Evolutionary conservation across 305 asterid species (phyloP), one percentile per base, ranked within the genome.

Genomic region (Withania somnifera): DNA sequence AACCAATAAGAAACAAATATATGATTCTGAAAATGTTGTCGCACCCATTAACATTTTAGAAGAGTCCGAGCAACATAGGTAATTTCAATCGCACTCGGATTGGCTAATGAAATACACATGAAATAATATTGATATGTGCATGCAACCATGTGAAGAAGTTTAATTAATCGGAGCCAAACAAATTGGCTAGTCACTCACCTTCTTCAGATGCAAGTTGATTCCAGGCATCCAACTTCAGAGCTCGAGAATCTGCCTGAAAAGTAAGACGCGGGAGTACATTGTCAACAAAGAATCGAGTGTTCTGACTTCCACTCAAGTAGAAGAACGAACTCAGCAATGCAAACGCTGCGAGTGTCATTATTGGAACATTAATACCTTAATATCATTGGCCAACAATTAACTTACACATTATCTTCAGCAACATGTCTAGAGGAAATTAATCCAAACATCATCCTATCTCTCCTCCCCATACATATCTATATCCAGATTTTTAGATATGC

Each of bases 191-290:
- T 24, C 22, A 52, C 76, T 58, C 82, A 96, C 99, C 99, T 91
- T 94, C 97, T 90, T 94, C 98, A 57, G 87, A 83, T 20, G 99
- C 98, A 86, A 96, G 97, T 86, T 94, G 93, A 82, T 87, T 89
- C 99, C 98, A 96, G 32, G 98, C 95, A 82, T 87, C 88, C 92
- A 92, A 87, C 90, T 88, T 96, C 79, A 96, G 76, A 81, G 90
- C 84, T 81, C 91, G 90, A 69, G 95, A 88, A 85, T 93, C 97
- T 50, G 93, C 97, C 98, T 94, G 94, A 80, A 87, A 28, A 64
- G 78, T 76, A 82, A 81, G 42, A 73, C 8, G 51, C 24, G 22
- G 34, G 32, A 24, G 42, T 54, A 75, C 17, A 50, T 52, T 17
- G 7, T 66, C 9, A 52, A 82, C 47, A 82, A 32, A n/a, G 22